Conservation (phyloP, 805 yeast genomes). For the Teunomyces kruisii region DNA sequence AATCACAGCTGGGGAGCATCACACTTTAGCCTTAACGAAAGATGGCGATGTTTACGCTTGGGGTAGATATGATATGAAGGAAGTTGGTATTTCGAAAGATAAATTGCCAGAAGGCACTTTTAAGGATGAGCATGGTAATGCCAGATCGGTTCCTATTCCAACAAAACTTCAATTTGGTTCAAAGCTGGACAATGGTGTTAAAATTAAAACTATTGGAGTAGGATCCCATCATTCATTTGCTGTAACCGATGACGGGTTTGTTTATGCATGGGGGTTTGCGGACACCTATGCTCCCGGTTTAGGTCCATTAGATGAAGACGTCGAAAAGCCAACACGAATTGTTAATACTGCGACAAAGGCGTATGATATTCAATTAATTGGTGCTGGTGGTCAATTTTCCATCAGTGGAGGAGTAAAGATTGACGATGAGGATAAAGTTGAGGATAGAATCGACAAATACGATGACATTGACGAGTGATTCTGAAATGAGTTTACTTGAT, state of each 20-base stretch:
- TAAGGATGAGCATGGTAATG: constrained; percentile 74
- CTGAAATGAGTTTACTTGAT: not conserved
- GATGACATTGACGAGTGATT: constrained; percentile 47
- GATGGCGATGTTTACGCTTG: constrained; percentile 77
- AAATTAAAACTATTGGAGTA: constrained; percentile 54
- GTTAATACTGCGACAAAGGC: constrained; percentile 90
- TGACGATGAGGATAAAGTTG: constrained; percentile 49
- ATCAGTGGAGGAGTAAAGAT: constrained; percentile 79
- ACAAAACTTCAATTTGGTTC: constrained; percentile 52
- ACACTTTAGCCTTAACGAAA: constrained; percentile 70
- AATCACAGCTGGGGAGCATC: constrained; percentile 94
- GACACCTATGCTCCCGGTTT: constrained; percentile 96
- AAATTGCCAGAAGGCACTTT: constrained; percentile 72
- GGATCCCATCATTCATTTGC: constrained; percentile 96
- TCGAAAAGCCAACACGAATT: constrained; percentile 83
- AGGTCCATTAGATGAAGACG: constrained; percentile 88
- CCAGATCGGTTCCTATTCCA: constrained; percentile 85
- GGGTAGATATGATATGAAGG: constrained; percentile 94
- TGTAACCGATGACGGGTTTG: constrained; percentile 77
- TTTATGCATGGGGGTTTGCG: constrained; percentile 96
- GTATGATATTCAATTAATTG: constrained; percentile 66
- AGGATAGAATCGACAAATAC: constrained; percentile 49
- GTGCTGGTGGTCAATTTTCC: constrained; percentile 98
- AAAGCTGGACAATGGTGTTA: constrained; percentile 28
- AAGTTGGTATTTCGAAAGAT: constrained; percentile 72